phyloP scores from a whole-genome alignment of 2,329 filamentous ascomycete species.

The Neocucurbitaria cava region DNA sequence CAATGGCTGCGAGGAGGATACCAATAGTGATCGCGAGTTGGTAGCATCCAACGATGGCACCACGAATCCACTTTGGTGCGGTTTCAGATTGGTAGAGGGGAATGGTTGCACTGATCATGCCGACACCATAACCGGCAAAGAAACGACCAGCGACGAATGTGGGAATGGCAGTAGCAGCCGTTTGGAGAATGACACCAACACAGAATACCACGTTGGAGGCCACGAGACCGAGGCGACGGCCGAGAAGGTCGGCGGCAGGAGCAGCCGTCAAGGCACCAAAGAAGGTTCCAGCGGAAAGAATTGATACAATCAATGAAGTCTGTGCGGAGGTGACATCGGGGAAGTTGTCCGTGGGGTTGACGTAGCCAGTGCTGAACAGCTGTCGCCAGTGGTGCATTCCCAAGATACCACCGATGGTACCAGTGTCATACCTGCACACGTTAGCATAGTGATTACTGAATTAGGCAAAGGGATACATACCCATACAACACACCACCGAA shows the following conservation, averaged over 20 bases:
- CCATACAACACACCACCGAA: conserved; percentile 55
- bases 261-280: conserved; percentile 75
- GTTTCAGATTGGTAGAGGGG: conserved; percentile 77
- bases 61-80: conserved; percentile 76
- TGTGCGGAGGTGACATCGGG: conserved; percentile 54
- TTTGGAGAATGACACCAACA: conserved; percentile 51
- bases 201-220: conserved; percentile 46
- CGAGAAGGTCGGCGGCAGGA: conserved; percentile 69
- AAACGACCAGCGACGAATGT: conserved; percentile 52
- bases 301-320: conserved; percentile 78
- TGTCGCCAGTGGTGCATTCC: conserved; percentile 73
- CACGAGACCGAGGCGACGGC: conserved; percentile 69
- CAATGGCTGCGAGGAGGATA: conserved; percentile 69
- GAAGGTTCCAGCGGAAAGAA: conserved; percentile 82
- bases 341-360: conserved; percentile 48
- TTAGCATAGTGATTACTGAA: conserved; percentile 9
- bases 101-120: conserved; percentile 54
- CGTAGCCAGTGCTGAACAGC: conserved; percentile 61
- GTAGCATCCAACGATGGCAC: conserved; percentile 72
- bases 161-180: conserved; percentile 42
- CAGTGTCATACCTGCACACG: conserved; percentile 44
- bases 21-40: conserved; percentile 77
- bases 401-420: conserved; percentile 65
- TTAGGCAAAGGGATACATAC: conserved; percentile 25
- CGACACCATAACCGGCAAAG: conserved; percentile 52